These are phyloP conservation scores for Amauroascus niger DNA, from an alignment of 2,329 filamentous ascomycete genomes.

Conservation along the genomic window DNA sequence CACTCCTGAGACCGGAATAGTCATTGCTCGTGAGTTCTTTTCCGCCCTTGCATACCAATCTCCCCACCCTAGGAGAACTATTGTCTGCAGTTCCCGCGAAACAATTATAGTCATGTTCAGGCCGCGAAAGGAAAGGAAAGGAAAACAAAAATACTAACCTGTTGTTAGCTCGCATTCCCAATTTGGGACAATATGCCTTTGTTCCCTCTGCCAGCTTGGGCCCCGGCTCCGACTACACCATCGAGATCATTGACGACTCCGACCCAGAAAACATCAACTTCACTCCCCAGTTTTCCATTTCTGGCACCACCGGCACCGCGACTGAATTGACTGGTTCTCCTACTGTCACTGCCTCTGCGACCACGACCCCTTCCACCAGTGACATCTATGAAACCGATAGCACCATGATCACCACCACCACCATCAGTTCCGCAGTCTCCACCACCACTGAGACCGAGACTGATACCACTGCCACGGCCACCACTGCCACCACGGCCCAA, in stretches of 20 bases:
- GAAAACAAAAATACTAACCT: not conserved
- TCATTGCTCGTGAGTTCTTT: conserved; percentile 40
- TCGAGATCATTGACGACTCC: conserved; percentile 44
- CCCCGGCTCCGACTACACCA: conserved; percentile 42
- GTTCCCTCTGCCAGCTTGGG: conserved; percentile 34
- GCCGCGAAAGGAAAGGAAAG: too few species aligned
- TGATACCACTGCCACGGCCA: not conserved
- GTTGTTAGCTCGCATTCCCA: conserved; percentile 37
- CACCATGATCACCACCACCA: conserved; percentile 22
- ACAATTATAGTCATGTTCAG: too few species aligned
- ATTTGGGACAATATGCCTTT: conserved; percentile 44
- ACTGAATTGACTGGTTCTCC: conserved; percentile 24
- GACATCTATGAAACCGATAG: conserved; percentile 17
- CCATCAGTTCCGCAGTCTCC: conserved; percentile 9
- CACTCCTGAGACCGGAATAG: conserved; percentile 34
- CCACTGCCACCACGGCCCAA: not conserved
- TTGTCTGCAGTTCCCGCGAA: not conserved
- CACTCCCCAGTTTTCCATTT: conserved; percentile 43
- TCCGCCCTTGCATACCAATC: too few species aligned
- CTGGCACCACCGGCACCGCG: conserved; percentile 36
- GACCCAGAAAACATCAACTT: conserved; percentile 42
- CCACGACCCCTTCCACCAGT: conserved; percentile 20
- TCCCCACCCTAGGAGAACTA: not conserved
- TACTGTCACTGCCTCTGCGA: conserved; percentile 19
- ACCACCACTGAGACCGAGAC: conserved; percentile 2